Conservation (phyloP, 768 basidiomycete species). For the Tylopilus sp. region DNA sequence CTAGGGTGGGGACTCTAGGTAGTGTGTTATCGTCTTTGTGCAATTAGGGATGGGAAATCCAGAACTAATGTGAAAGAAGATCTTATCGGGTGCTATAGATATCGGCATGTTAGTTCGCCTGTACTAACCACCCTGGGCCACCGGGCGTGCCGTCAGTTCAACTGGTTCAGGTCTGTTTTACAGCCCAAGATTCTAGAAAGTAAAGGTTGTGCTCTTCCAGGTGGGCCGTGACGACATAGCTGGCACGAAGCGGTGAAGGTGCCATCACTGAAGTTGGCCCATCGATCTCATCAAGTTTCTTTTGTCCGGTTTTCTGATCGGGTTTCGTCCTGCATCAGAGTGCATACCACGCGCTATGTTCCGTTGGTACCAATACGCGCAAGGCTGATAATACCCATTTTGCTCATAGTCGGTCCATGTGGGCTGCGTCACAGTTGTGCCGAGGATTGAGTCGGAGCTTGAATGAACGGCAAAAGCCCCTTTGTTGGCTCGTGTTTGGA, state of each 20-base stretch:
- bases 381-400: not conserved
- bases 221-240: no score
- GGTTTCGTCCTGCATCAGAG: not conserved
- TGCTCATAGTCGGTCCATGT: no score
- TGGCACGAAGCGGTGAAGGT: not conserved
- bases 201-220: no score
- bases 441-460: slow-evolving; percentile 18
- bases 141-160: not conserved
- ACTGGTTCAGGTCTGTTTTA: not conserved
- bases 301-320: not conserved
- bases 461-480: slow-evolving; percentile 18
- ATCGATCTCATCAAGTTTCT: not conserved
- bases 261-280: not conserved
- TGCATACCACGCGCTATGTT: not conserved
- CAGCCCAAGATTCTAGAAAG: not conserved
- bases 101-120: not conserved
- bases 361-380: not conserved
- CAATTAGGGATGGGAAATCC: not conserved
- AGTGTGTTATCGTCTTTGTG: not conserved
- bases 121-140: not conserved
- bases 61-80: slow-evolving; percentile 1
- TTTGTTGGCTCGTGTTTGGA: slow-evolving; percentile 30
- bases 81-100: not conserved
- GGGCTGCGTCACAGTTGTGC: not conserved
- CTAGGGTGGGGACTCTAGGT: no score